These are phyloP conservation scores for Margaritispora aquatica DNA, from an alignment of 495 filamentous ascomycete genomes.

Conservation along the genomic window DNA sequence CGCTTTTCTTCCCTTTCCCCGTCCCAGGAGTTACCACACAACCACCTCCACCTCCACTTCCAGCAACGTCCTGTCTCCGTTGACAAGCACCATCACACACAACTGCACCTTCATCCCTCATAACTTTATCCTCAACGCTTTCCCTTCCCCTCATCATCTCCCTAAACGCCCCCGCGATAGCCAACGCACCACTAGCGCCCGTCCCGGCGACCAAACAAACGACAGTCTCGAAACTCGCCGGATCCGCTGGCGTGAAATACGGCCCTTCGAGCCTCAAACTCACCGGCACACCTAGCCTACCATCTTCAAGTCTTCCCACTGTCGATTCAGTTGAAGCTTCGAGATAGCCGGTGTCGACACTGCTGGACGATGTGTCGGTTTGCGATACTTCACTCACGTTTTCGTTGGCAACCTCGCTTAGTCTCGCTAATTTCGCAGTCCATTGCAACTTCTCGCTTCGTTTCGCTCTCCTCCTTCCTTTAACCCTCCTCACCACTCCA, in stretches of 20 bases:
- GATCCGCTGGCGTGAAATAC: conserved; percentile 30
- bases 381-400: background rate
- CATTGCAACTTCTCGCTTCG: background rate
- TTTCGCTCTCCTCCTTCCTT: background rate
- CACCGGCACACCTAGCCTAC: background rate
- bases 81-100: background rate
- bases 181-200: conserved; percentile 26
- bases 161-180: conserved; percentile 25
- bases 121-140: background rate
- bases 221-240: conserved; percentile 23
- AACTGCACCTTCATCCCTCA: background rate
- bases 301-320: no score
- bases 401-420: no score
- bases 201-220: conserved; percentile 31
- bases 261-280: conserved; percentile 29
- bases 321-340: background rate
- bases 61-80: background rate
- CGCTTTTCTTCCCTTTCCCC: background rate
- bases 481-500: background rate
- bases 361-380: background rate
- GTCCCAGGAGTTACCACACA: background rate
- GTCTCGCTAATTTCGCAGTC: background rate
- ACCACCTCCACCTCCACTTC: background rate
- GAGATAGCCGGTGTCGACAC: background rate
- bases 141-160: background rate